Evolutionary conservation across 1,284 basidiomycete species (phyloP).

Genomic region (Moniliella sp.): DNA sequence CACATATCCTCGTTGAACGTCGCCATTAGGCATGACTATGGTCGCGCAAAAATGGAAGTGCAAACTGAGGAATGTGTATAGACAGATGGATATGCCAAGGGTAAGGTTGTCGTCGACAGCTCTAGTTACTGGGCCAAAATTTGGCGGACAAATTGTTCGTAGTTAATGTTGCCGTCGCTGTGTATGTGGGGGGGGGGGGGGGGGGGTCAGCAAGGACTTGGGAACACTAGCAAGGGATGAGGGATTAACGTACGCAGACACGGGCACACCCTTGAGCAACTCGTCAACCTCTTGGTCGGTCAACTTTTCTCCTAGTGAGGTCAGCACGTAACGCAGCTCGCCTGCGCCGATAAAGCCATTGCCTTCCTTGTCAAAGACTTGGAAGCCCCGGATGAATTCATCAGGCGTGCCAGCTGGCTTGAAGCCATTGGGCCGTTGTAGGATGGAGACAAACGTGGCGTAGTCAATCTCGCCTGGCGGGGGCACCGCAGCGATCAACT

Average conservation of each 20-base stretch:
- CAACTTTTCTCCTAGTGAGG: slow-evolving; percentile 92
- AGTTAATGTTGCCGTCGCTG: slow-evolving; percentile 90
- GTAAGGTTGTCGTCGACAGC: too few relatives aligned
- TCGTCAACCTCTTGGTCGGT: slow-evolving; percentile 92
- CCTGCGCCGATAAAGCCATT: slow-evolving; percentile 89
- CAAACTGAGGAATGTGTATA: too few relatives aligned
- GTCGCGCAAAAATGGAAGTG: too few relatives aligned
- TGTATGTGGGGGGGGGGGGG: too few relatives aligned
- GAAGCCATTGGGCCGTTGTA: slow-evolving; percentile 86
- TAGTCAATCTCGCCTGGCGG: too few relatives aligned
- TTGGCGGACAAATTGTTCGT: slow-evolving; percentile 79
- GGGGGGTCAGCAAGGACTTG: not conserved
- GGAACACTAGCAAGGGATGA: not conserved
- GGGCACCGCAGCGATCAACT: too few relatives aligned
- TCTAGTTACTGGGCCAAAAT: slow-evolving; percentile 48
- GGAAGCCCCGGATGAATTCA: slow-evolving; percentile 97
- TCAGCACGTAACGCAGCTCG: slow-evolving; percentile 73
- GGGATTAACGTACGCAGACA: slow-evolving; percentile 50
- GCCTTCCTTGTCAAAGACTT: slow-evolving; percentile 94
- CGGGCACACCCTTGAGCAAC: slow-evolving; percentile 74
- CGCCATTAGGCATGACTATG: too few relatives aligned
- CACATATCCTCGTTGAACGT: too few relatives aligned
- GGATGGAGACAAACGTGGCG: slow-evolving; percentile 57
- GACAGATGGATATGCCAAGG: too few relatives aligned
- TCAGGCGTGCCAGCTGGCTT: slow-evolving; percentile 47